Evolutionary conservation across 768 basidiomycete species (phyloP).

Genomic region (Rhodosporidiobolus odoratus): DNA sequence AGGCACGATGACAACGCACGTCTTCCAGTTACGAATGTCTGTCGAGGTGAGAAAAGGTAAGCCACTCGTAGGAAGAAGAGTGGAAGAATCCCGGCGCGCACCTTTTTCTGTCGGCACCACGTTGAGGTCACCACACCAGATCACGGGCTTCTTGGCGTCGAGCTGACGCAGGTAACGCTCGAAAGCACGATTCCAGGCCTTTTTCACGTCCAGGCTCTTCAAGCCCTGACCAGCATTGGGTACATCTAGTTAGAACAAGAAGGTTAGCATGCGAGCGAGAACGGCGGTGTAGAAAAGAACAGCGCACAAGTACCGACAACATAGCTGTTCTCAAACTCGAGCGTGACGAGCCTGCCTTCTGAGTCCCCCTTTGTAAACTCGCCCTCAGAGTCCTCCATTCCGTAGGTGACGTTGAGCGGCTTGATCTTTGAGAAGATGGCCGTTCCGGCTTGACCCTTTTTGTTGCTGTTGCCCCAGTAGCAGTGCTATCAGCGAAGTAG

Average conservation of each 20-base stretch:
- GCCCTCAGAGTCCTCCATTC: slow-evolving; percentile 67
- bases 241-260: slow-evolving; percentile 54
- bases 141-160: slow-evolving; percentile 72
- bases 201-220: slow-evolving; percentile 48
- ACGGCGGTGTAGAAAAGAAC: not conserved
- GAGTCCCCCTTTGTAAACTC: slow-evolving; percentile 55
- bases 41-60: not conserved
- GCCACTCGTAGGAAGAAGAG: not conserved
- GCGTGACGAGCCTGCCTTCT: slow-evolving; percentile 56
- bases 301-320: slow-evolving; percentile 53
- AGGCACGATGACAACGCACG: not conserved
- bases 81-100: slow-evolving; percentile 43
- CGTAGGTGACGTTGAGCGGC: slow-evolving; percentile 60
- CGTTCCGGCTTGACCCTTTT: slow-evolving; percentile 76
- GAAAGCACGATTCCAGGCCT: slow-evolving; percentile 73
- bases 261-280: not conserved
- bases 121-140: slow-evolving; percentile 84
- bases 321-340: slow-evolving; percentile 69
- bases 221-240: slow-evolving; percentile 72
- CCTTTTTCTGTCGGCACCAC: slow-evolving; percentile 73
- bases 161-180: slow-evolving; percentile 64
- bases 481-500: slow-evolving; percentile 18
- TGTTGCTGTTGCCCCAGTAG: slow-evolving; percentile 46
- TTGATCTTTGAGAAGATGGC: slow-evolving; percentile 73
- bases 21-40: slow-evolving; percentile 42